Conservation (phyloP, 768 basidiomycete genomes). For the Amanita polypyramis region DNA sequence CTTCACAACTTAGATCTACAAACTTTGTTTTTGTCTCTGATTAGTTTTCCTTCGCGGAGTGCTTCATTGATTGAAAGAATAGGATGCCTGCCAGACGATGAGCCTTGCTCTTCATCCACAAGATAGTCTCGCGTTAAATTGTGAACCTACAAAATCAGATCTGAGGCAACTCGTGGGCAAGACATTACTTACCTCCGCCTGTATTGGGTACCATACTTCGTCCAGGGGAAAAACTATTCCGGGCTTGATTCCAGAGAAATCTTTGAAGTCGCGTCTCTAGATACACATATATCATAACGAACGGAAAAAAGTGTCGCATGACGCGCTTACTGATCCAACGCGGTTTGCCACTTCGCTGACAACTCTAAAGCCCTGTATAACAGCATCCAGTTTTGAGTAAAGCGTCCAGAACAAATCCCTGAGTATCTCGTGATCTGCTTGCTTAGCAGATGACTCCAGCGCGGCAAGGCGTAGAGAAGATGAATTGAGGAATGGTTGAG, state of each 20-base stretch:
- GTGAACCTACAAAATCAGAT: constrained; percentile 47
- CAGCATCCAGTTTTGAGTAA: constrained; percentile 91
- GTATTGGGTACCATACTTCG: constrained; percentile 84
- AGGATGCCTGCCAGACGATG: constrained; percentile 72
- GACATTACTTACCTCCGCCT: constrained; percentile 60
- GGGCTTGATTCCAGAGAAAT: constrained; percentile 69
- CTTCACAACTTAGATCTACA: neutral
- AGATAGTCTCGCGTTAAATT: constrained; percentile 82
- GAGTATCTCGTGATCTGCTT: constrained; percentile 75
- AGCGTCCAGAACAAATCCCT: constrained; percentile 94
- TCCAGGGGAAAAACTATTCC: constrained; percentile 71
- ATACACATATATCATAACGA: neutral
- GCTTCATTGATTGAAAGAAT: constrained; percentile 92
- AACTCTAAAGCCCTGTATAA: constrained; percentile 82
- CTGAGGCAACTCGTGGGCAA: neutral
- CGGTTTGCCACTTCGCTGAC: constrained; percentile 85
- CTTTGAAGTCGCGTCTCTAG: constrained; percentile 86
- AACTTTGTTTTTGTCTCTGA: constrained; percentile 75
- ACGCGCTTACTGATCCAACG: constrained; percentile 75
- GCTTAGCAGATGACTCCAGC: constrained; percentile 62
- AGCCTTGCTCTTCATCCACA: constrained; percentile 81
- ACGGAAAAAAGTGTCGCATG: neutral
- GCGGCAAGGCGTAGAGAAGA: constrained; percentile 48
- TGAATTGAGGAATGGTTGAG: constrained; percentile 13
- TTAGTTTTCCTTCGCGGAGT: constrained; percentile 72